Evolutionary conservation across 495 filamentous ascomycete species (phyloP).

Genomic region (Podospora pseudoanserina): DNA sequence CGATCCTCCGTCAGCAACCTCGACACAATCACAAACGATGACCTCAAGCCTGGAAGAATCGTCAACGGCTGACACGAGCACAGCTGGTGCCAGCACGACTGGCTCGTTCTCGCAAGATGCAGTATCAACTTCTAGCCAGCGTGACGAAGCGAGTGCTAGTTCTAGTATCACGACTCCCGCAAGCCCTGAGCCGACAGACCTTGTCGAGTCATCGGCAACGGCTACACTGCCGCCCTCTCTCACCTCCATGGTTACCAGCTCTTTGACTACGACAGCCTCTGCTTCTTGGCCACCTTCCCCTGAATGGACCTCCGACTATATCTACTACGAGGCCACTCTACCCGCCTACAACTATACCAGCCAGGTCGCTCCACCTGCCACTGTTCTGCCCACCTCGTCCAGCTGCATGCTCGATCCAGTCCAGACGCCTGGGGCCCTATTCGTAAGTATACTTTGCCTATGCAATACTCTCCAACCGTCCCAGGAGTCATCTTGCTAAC

Average conservation of each 20-base stretch:
- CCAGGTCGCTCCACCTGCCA: neutral
- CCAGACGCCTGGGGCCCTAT: neutral
- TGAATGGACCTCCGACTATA: constrained; percentile 4
- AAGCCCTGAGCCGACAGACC: neutral
- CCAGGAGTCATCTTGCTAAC: neutral
- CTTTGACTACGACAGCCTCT: neutral
- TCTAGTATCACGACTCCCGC: neutral
- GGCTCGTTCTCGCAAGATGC: neutral
- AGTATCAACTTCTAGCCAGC: neutral
- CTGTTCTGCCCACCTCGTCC: neutral
- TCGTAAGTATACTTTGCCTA: neutral
- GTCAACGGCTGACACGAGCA: neutral
- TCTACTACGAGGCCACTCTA: neutral
- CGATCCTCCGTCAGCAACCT: neutral
- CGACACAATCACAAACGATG: neutral
- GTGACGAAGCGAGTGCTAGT: neutral
- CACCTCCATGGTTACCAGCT: neutral
- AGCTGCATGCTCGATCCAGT: constrained; percentile 1
- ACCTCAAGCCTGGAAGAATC: neutral
- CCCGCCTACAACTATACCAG: constrained; percentile 2
- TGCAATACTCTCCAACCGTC: neutral
- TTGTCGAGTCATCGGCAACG: neutral
- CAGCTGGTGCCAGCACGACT: neutral
- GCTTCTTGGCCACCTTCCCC: neutral
- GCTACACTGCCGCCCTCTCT: neutral